Percentiles rank a stretch among this genome's conserved stretches.
phyloP scores from a whole-genome alignment of 176 grass and related monocot genomes.

The Eleusine coracana region DNA sequence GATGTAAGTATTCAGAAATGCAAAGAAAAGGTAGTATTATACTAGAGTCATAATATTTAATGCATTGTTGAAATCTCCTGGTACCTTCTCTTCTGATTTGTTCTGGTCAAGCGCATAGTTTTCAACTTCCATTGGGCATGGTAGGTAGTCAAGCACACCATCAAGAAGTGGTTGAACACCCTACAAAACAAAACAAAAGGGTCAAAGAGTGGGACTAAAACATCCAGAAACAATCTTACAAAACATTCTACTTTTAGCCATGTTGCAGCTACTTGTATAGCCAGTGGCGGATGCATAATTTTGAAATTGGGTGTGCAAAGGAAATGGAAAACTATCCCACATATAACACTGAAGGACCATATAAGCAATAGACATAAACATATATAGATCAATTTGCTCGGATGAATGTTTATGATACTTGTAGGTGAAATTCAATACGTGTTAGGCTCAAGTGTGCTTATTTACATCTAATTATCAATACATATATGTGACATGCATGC shows the following conservation, averaged over 20 bases:
- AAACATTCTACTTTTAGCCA: constrained; percentile 22
- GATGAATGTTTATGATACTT: no score
- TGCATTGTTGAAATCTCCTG: constrained; percentile 3
- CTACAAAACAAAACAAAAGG: constrained; percentile 57
- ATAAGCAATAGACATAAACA: no score
- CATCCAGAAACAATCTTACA: constrained; percentile 17
- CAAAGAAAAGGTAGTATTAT: constrained; percentile 6
- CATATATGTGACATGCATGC: no score
- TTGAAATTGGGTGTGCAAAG: no score
- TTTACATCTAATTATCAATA: no score
- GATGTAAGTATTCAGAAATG: constrained; percentile 3
- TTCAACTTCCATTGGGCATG: constrained; percentile 82
- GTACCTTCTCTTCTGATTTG: constrained; percentile 96
- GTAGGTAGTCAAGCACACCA: constrained; percentile 94
- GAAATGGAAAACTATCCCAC: no score
- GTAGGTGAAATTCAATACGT: no score
- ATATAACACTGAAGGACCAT: no score
- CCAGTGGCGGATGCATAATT: not conserved
- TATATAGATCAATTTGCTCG: no score
- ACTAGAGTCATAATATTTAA: constrained; percentile 20
- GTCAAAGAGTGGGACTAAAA: constrained; percentile 8
- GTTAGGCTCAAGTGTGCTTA: no score
- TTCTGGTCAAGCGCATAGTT: constrained; percentile 94
- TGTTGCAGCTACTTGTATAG: constrained; percentile 14
- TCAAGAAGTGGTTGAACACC: constrained; percentile 94